Conservation (phyloP, 768 basidiomycete genomes). For the Hypsizygus marmoreus region DNA sequence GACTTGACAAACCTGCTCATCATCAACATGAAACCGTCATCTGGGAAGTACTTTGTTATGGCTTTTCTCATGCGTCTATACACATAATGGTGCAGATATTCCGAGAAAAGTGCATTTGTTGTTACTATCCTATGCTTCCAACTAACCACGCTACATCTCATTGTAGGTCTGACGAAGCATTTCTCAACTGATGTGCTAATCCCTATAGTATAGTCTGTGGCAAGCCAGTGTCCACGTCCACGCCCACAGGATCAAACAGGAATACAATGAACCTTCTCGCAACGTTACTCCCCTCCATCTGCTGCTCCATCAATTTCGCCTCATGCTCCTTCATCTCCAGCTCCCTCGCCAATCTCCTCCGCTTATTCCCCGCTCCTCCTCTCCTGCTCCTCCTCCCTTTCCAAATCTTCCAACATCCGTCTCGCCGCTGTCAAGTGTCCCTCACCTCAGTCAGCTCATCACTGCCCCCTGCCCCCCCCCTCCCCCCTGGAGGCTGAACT, state of each 20-base stretch:
- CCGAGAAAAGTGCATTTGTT: slow-evolving; percentile 40
- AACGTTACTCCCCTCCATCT: slow-evolving; percentile 87
- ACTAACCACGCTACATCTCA: slow-evolving; percentile 1
- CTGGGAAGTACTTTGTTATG: slow-evolving; percentile 42
- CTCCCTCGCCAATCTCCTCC: slow-evolving; percentile 62
- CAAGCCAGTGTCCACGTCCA: background rate
- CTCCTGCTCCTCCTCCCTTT: slow-evolving; percentile 54
- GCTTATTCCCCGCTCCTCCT: slow-evolving; percentile 57
- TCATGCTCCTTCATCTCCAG: slow-evolving; percentile 92
- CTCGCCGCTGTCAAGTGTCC: slow-evolving; percentile 52
- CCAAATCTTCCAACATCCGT: slow-evolving; percentile 47
- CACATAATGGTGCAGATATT: slow-evolving; percentile 42
- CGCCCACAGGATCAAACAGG: background rate
- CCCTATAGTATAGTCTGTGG: too few species aligned
- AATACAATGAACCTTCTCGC: slow-evolving; percentile 63
- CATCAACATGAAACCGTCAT: slow-evolving; percentile 51
- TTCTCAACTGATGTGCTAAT: too few species aligned
- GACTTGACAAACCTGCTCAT: slow-evolving; percentile 83
- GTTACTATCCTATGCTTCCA: background rate
- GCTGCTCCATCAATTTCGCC: slow-evolving; percentile 76
- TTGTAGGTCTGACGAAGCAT: slow-evolving; percentile 62
- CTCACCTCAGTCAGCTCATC: slow-evolving; percentile 77
- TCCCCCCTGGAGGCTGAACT: slow-evolving; percentile 81
- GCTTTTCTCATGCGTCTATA: slow-evolving; percentile 68
- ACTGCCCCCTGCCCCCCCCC: slow-evolving; percentile 79